phyloP scores from a whole-genome alignment of 495 filamentous ascomycete genomes.

The Neurospora sp. region DNA sequence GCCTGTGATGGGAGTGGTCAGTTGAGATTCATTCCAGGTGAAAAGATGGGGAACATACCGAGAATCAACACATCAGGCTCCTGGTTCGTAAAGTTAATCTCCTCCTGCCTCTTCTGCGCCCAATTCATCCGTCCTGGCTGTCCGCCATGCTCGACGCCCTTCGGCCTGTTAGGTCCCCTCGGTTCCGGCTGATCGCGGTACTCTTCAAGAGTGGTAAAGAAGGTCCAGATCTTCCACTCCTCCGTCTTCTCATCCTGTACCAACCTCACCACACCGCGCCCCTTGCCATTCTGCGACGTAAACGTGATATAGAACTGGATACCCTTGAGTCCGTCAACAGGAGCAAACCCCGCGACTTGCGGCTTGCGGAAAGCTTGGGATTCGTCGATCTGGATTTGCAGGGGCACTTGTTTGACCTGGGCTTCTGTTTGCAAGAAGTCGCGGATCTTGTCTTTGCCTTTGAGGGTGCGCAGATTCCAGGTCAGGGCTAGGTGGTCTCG shows the following conservation, averaged over 20 bases:
- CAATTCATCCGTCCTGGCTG: conserved; percentile 45
- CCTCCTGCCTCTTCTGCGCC: conserved; percentile 49
- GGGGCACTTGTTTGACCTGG: conserved; percentile 16
- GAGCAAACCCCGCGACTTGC: conserved; percentile 33
- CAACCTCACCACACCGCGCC: conserved; percentile 47
- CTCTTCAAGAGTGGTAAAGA: conserved; percentile 50
- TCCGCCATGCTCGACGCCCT: conserved; percentile 43
- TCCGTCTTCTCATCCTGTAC: conserved; percentile 37
- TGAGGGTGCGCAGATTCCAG: conserved; percentile 51
- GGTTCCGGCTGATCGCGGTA: conserved; percentile 45
- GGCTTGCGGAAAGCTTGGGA: conserved; percentile 38
- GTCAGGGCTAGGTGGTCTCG: conserved; percentile 51
- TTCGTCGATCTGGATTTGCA: conserved; percentile 38
- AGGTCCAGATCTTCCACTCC: conserved; percentile 54
- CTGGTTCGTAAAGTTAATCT: conserved; percentile 43
- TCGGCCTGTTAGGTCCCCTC: conserved; percentile 33
- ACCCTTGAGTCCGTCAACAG: conserved; percentile 36
- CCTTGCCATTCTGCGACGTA: conserved; percentile 43
- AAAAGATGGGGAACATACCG: conserved; percentile 32
- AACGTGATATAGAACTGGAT: conserved; percentile 44
- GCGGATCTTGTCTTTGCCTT: conserved; percentile 42
- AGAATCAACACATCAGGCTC: conserved; percentile 60
- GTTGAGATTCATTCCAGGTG: not conserved
- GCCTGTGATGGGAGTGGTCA: conserved; percentile 29
- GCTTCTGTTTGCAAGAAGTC: conserved; percentile 36